Percentiles rank a stretch among this genome's conserved stretches.
Evolutionary conservation across 2,329 filamentous ascomycete genomes (phyloP).

Genomic region (Chrysoporthe austroafricana): DNA sequence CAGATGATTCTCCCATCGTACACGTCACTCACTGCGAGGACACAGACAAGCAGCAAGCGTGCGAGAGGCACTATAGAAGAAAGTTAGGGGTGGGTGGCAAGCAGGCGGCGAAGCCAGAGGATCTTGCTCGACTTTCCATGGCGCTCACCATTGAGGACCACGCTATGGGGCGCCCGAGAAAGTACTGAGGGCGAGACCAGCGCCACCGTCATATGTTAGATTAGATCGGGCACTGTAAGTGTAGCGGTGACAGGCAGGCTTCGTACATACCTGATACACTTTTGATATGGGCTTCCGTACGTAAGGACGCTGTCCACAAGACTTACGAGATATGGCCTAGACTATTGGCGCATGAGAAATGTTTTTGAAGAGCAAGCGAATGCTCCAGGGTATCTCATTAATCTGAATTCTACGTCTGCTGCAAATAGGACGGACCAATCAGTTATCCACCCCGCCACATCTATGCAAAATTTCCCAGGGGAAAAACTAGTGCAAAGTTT

Average conservation of each 20-base stretch:
- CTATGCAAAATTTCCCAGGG: background rate
- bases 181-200: too few relatives aligned
- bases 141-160: too few relatives aligned
- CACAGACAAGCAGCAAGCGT: background rate
- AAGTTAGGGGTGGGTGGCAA: background rate
- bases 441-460: background rate
- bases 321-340: too few relatives aligned
- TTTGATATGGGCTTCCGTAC: background rate
- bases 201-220: too few relatives aligned
- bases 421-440: background rate
- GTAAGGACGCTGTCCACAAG: background rate
- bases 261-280: background rate
- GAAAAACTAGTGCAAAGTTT: too few relatives aligned
- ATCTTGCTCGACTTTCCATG: background rate
- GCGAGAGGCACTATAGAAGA: background rate
- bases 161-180: too few relatives aligned
- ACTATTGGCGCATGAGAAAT: background rate
- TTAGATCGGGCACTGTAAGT: too few relatives aligned
- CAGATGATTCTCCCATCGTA: too few relatives aligned
- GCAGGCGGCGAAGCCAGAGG: background rate
- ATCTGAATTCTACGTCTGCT: background rate
- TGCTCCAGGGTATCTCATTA: constrained; percentile 13
- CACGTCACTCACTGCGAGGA: too few relatives aligned
- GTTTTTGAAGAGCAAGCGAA: background rate
- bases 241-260: too few relatives aligned